A percentile compares a stretch with the other conserved stretches of the same genome.
Evolutionary conservation across 176 grass and related monocot species (phyloP).

Genomic region (Eragrostis curvula): DNA sequence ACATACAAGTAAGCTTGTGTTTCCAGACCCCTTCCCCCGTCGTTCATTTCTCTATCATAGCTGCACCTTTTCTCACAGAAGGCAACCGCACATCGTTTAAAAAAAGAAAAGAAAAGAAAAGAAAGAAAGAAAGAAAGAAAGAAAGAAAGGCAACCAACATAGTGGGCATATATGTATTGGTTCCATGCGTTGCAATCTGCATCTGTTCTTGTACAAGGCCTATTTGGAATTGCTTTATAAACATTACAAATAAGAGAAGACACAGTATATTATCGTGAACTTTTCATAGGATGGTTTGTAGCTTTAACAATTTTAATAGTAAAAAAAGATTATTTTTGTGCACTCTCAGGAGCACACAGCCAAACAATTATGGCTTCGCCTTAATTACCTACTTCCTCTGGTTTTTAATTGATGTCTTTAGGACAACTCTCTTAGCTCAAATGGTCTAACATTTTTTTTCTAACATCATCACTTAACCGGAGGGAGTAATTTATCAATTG

Average conservation of each 20-base stretch:
- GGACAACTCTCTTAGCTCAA: no score
- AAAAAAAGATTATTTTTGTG: background rate
- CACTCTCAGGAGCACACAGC: background rate
- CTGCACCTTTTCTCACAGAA: constrained; percentile 19
- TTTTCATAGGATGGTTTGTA: background rate
- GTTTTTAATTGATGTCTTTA: no score
- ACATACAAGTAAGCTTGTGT: constrained; percentile 79
- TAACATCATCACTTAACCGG: no score
- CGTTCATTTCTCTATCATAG: constrained; percentile 18
- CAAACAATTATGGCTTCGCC: background rate
- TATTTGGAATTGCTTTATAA: constrained; percentile 4
- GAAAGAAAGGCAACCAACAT: no score
- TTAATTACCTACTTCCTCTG: background rate
- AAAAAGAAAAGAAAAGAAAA: no score
- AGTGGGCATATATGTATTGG: background rate
- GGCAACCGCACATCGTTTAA: background rate
- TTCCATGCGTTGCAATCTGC: background rate
- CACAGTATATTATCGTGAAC: background rate
- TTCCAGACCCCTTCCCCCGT: background rate
- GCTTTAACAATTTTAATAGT: constrained; percentile 6
- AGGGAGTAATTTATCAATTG: background rate
- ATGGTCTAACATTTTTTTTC: no score
- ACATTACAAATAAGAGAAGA: constrained; percentile 3
- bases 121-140: no score
- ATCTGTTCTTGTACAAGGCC: constrained; percentile 16